Evolutionary conservation across 1,284 basidiomycete species (phyloP).

Genomic region (Boletus calvinii): DNA sequence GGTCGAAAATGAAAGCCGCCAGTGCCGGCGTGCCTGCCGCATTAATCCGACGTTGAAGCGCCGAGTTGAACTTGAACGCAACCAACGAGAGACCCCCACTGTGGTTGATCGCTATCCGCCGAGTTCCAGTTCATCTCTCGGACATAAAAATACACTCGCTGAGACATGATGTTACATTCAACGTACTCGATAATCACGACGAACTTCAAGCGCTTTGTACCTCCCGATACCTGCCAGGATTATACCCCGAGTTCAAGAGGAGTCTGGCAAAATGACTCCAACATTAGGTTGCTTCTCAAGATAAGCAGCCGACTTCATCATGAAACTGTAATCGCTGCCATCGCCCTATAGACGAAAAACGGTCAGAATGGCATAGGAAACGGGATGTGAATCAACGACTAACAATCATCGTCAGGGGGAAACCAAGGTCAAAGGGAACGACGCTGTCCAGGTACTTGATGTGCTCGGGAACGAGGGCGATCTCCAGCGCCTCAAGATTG

Average conservation of each 20-base stretch:
- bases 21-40: no score
- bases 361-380: conserved; percentile 30
- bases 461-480: conserved; percentile 43
- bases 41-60: no score
- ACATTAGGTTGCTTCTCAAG: conserved; percentile 29
- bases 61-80: no score
- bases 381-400: conserved; percentile 16
- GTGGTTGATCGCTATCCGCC: no score
- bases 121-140: background rate
- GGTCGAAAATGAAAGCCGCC: no score
- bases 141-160: background rate
- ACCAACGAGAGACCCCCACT: no score
- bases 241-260: conserved; percentile 2
- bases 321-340: conserved; percentile 18
- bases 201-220: no score
- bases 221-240: no score
- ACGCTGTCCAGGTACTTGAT: conserved; percentile 44
- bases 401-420: conserved; percentile 42
- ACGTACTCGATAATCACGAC: background rate
- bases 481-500: conserved; percentile 48
- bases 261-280: conserved; percentile 20
- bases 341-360: conserved; percentile 25
- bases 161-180: no score
- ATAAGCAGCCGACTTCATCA: conserved; percentile 22
- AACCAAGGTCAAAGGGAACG: conserved; percentile 43